phyloP scores from a whole-genome alignment of 306 rosid species.

The Quercus agrifolia region DNA sequence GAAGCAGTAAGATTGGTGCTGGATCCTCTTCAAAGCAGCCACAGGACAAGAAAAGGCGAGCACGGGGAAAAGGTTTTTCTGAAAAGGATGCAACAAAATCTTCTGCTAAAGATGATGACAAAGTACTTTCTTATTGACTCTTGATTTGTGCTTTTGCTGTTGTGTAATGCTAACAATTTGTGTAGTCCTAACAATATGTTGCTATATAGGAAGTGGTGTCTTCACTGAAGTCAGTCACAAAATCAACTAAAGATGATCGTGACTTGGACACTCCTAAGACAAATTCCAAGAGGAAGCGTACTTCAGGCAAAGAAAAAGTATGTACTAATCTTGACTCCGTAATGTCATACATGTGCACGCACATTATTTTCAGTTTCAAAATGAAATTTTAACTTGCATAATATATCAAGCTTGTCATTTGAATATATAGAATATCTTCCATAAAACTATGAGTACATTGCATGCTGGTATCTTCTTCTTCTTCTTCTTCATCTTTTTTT shows the following conservation, averaged over 20 bases:
- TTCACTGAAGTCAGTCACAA: slow-evolving; percentile 41
- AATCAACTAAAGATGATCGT: slow-evolving; percentile 45
- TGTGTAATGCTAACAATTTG: background rate
- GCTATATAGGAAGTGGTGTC: slow-evolving; percentile 41
- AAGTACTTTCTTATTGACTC: slow-evolving; percentile 35
- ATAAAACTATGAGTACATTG: background rate
- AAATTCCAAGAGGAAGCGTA: slow-evolving; percentile 67
- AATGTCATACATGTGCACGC: background rate
- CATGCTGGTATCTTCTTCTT: background rate
- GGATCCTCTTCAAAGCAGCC: slow-evolving; percentile 47
- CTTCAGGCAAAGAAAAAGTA: slow-evolving; percentile 64
- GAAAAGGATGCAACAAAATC: slow-evolving; percentile 40
- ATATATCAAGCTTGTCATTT: background rate
- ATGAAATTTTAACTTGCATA: background rate
- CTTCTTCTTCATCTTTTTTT: background rate
- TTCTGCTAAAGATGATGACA: slow-evolving; percentile 45
- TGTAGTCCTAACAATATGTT: slow-evolving; percentile 4
- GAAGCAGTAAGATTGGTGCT: slow-evolving; percentile 34
- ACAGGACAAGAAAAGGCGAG: slow-evolving; percentile 50
- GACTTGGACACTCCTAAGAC: slow-evolving; percentile 47
- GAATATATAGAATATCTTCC: background rate
- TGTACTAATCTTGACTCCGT: background rate
- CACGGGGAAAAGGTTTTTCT: slow-evolving; percentile 37
- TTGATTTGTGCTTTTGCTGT: background rate
- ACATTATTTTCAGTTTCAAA: background rate